Percentiles rank a stretch among this genome's conserved stretches.
phyloP scores from a whole-genome alignment of 2,329 filamentous ascomycete species.

The Sphaerulina populicola region DNA sequence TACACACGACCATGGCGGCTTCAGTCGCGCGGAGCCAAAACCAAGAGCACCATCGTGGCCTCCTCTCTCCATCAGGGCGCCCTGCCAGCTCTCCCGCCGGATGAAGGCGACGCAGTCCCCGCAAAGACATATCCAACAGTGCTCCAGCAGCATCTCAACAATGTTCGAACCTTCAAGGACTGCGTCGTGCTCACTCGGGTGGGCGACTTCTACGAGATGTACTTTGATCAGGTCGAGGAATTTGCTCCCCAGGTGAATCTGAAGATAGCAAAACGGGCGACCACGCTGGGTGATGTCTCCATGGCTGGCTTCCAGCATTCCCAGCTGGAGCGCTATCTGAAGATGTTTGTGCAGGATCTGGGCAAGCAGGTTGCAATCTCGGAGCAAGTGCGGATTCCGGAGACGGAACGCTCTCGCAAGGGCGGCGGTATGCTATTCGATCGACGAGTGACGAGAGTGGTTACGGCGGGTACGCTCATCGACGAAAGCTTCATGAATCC shows the following conservation, averaged over 20 bases:
- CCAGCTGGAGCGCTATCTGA: constrained; percentile 86
- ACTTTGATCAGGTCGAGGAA: constrained; percentile 91
- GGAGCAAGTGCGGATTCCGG: constrained; percentile 65
- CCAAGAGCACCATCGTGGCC: constrained; percentile 32
- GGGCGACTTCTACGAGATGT: constrained; percentile 94
- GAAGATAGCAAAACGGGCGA: constrained; percentile 75
- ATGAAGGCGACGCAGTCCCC: constrained; percentile 40
- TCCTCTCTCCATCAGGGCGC: constrained; percentile 50
- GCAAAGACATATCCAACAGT: constrained; percentile 67
- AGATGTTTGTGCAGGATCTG: constrained; percentile 82
- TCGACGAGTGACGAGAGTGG: constrained; percentile 72
- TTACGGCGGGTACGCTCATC: constrained; percentile 91
- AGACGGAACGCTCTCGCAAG: constrained; percentile 56
- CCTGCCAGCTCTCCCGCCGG: constrained; percentile 39
- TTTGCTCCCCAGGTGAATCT: constrained; percentile 77
- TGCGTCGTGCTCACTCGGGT: constrained; percentile 88
- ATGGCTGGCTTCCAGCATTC: constrained; percentile 97
- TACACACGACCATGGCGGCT: constrained; percentile 7
- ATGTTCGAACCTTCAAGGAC: constrained; percentile 83
- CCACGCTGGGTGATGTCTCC: constrained; percentile 66
- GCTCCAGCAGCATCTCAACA: constrained; percentile 73
- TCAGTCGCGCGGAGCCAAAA: constrained; percentile 33
- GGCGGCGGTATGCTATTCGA: constrained; percentile 75
- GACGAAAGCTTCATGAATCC: constrained; percentile 97
- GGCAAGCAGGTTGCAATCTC: constrained; percentile 88